phyloP scores from a whole-genome alignment of 2,329 filamentous ascomycete species.

The Fusarium sp. region DNA sequence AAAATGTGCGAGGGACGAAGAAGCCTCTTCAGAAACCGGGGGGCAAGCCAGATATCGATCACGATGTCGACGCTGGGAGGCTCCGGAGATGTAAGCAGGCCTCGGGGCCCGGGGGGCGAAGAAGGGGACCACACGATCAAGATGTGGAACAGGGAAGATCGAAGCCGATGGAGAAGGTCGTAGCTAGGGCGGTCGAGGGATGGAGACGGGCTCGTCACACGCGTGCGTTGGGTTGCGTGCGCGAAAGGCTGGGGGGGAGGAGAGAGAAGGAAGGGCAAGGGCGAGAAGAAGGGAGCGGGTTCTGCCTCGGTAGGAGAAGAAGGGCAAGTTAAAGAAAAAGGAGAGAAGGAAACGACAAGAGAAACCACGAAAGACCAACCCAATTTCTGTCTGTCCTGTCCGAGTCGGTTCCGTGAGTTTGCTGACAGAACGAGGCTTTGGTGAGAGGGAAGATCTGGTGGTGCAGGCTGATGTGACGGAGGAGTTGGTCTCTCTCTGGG shows the following conservation, averaged over 20 bases:
- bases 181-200: conserved; percentile 17
- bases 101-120: conserved; percentile 13
- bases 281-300: conserved; percentile 33
- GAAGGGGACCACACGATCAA: conserved; percentile 6
- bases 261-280: conserved; percentile 26
- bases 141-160: conserved; percentile 3
- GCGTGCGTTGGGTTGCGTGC: conserved; percentile 9
- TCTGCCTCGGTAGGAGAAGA: background rate
- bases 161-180: conserved; percentile 15
- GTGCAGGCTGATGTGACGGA: conserved; percentile 40
- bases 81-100: conserved; percentile 19
- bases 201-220: conserved; percentile 4
- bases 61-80: conserved; percentile 12
- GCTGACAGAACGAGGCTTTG: conserved; percentile 38
- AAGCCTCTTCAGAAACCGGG: background rate
- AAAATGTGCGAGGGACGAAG: background rate
- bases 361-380: conserved; percentile 2
- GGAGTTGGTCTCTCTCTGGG: conserved; percentile 29
- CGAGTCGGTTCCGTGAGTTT: background rate
- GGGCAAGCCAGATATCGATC: conserved; percentile 11
- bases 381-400: conserved; percentile 8
- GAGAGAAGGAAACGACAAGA: background rate
- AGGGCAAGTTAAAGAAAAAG: conserved; percentile 8
- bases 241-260: conserved; percentile 11
- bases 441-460: conserved; percentile 36